Evolutionary conservation across 495 filamentous ascomycete species (phyloP).

Genomic region (Aspergillus ellipticus): DNA sequence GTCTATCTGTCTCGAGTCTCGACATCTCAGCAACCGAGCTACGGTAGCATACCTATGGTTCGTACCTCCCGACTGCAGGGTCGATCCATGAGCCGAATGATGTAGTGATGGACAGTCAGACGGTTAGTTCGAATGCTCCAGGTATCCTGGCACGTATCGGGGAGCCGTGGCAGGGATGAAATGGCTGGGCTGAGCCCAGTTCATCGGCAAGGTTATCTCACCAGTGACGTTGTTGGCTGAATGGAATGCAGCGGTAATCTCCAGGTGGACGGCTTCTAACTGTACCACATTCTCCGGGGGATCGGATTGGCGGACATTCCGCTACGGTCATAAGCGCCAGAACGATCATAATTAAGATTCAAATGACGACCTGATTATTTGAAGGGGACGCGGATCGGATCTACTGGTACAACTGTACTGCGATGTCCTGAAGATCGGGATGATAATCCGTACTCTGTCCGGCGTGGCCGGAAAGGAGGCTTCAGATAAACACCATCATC

Average conservation of each 20-base stretch:
- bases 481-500: too few relatives aligned
- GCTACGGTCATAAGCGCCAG: not conserved
- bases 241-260: slow-evolving; percentile 9
- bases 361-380: not conserved
- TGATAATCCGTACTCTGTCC: too few relatives aligned
- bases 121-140: not conserved
- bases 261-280: slow-evolving; percentile 6
- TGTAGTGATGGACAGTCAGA: not conserved
- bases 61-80: slow-evolving; percentile 1
- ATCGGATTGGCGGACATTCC: slow-evolving; percentile 1
- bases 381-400: not conserved
- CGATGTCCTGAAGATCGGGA: not conserved
- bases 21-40: not conserved
- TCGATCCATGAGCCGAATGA: not conserved
- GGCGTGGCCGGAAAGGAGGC: too few relatives aligned
- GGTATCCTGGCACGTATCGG: not conserved
- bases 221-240: not conserved
- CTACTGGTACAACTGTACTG: not conserved
- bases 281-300: slow-evolving; percentile 11
- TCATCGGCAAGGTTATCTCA: not conserved
- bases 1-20: not conserved
- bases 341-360: not conserved
- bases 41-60: not conserved
- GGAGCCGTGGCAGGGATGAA: not conserved
- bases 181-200: not conserved